Evolutionary conservation across 306 rosid species (phyloP), one percentile per base, ranked within the genome.

Genomic region (Ammopiptanthus mongolicus): DNA sequence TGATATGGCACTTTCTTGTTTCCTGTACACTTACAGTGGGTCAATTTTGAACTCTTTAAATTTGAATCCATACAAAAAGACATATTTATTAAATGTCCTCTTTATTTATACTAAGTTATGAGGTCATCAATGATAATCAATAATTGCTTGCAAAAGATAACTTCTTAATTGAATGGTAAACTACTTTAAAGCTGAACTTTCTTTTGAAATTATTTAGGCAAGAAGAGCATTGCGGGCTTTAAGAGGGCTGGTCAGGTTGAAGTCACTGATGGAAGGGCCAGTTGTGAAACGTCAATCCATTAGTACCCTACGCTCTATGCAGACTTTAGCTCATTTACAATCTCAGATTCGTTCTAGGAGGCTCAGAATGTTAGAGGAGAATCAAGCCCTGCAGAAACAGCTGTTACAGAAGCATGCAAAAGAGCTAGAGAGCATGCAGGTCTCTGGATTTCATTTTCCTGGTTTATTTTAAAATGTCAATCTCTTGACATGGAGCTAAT

Each of bases 291-390:
- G 99, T 22, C 99, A 96, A 90, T 93, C 97, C 22, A 68, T 82
- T 22, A 92, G 86, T 75, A 92, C 98, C 71, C 98, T 96, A 42
- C 86, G 87, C 42, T 90, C 97, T 65, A 92, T 96, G 99, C 98
- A 92, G 86, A 90, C 98, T 65, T 79, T 96, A 28, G 85, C 99
- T 71, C 98, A 97, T 21, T 91, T 96, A 73, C 99, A 96, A 71
- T 83, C 97, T 78, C 96, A 96, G 83, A 84, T 96, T 76, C 99
- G 88, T 56, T 89, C 88, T n/a, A 86, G 99, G 86, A 90, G 99
- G 84, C 69, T 89, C 81, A 87, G 92, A 65, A 92, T 96, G 98
- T 66, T 88, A 51, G 99, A 96, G 82, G 99, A 96, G 84, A 96
- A 90, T 79, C 99, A 92, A 76, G 97, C 99, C 74, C 88, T 96